Base-by-base conservation (phyloP, 2,329 filamentous ascomycete species). In the Pseudogymnoascus sp. region DNA sequence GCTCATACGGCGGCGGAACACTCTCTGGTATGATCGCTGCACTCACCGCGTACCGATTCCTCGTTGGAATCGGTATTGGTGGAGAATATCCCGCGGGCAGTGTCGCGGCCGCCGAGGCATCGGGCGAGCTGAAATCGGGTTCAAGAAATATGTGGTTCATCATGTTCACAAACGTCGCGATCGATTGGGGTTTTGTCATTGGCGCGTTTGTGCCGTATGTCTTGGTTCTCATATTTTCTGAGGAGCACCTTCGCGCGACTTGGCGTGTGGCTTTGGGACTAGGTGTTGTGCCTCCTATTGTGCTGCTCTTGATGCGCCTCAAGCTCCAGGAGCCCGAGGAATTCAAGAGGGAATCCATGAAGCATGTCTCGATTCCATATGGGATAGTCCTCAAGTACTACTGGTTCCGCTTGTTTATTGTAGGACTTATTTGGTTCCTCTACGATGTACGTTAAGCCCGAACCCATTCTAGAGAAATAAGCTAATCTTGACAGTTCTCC, bases 101-200 rank as follows among this genome's bases (percentile, higher is more conserved):
- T 64, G 92, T 97, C 0, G 90, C 88, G 1, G 89, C 86, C 61
- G 90, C 92, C 2, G 92, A 97, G 75, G 88, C 88, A 4, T 92
- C 88, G 0, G 90, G 90, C 21, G 91, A 95, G 72, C 79, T 97
- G 64, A 91, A 91, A 73, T 74, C 77, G 14, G 92, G 92, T 10
- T 88, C 88, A 14, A 81, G 92, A n/a, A 93, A 97, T 72, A 81
- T 89, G 39, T 96, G 91, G 91, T 97, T 92, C 72, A 90, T 93
- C 69, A 80, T 96, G 66, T 95, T 94, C 74, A 96, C 90, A 55
- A 95, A 95, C 74, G 85, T 89, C 23, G 89, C 92, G 79, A 95
- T 96, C 64, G 90, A 95, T 71, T 83, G 85, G 61, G 92, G 90
- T 0, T 96, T 95, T 67, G 89, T 95, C 1, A 79, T 93, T 62